Base-by-base conservation (phyloP, 495 filamentous ascomycete genomes). In the Penicillium ucsense region DNA sequence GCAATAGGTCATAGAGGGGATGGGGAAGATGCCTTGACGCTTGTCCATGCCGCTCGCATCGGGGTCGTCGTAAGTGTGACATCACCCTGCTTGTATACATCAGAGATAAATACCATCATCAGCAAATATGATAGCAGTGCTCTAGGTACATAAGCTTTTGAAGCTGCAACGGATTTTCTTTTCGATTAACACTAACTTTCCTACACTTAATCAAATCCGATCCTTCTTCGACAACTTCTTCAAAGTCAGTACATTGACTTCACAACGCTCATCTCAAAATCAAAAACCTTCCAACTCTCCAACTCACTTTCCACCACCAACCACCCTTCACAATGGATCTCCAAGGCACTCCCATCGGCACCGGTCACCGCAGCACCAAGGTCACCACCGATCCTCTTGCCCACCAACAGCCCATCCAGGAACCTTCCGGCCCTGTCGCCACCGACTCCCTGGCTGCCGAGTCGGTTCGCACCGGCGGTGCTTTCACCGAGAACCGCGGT, bases 371-470 rank as follows among this genome's bases (percentile, higher is more conserved):
- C 45, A 68, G 68, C 58, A 74, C 61, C 37, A 78, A 78, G 66
- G 60, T 70, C 50, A 74, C 69, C 46, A 77, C 55, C 41, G 79
- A 83, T 58, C 73, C 75, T 35, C 50, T 55, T 41, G 53, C 75
- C 47, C 53, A 57, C 33, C 48, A 60, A 11, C 64, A 72, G 36
- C 65, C 69, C 43, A 72, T 71, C 36, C 45, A 62, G 10, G 82
- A 86, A 60, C 62, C 70, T 29, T 59, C 79, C 11, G 81, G 82
- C 47, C 63, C 76, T 38, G 59, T 85, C 8, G 62, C 77, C 31
- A 77, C 71, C 39, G 82, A 84, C 64, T 84, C 80, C 34, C 77
- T 86, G 32, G 82, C 82, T 31, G 81, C 74, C 38, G 78, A 84
- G 51, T 85, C 82, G 8, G 60, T 72, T 43, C 62, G 66, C 35